A percentile compares a stretch with the other conserved stretches of the same genome.
phyloP scores from a whole-genome alignment of 1,284 basidiomycete genomes.

The Phylloboletellus chloephorus region DNA sequence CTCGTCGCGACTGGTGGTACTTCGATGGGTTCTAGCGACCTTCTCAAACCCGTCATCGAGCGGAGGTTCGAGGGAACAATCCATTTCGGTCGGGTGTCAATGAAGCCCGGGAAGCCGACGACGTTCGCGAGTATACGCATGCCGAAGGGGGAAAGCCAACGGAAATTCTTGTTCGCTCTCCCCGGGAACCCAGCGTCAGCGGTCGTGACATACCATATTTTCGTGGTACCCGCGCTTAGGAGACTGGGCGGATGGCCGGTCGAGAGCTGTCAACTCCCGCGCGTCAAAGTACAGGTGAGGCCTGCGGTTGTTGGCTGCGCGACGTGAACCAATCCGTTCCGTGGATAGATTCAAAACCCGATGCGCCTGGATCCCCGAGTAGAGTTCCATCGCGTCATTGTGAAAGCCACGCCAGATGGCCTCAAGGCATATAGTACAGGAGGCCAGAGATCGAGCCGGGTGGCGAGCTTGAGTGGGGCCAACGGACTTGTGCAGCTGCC shows the following conservation, averaged over 20 bases:
- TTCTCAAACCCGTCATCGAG: slow-evolving; percentile 86
- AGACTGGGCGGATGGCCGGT: slow-evolving; percentile 64
- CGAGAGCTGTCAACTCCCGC: slow-evolving; percentile 54
- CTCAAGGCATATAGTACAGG: slow-evolving; percentile 75
- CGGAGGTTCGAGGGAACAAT: slow-evolving; percentile 66
- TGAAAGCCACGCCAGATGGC: slow-evolving; percentile 42
- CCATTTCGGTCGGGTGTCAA: slow-evolving; percentile 72
- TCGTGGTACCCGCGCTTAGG: slow-evolving; percentile 77
- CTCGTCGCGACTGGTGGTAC: slow-evolving; percentile 85
- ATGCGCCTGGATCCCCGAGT: slow-evolving; percentile 70
- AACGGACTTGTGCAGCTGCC: slow-evolving; percentile 76
- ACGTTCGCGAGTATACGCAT: slow-evolving; percentile 76
- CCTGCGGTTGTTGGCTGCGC: not conserved
- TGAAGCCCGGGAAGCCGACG: slow-evolving; percentile 79
- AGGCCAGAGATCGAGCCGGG: slow-evolving; percentile 77
- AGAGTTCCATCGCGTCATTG: slow-evolving; percentile 76
- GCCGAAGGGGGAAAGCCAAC: slow-evolving; percentile 21
- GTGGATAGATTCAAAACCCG: slow-evolving; percentile 45
- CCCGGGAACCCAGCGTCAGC: slow-evolving; percentile 88
- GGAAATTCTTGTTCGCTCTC: slow-evolving; percentile 72
- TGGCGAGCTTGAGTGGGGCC: slow-evolving; percentile 70
- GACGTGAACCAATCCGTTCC: not conserved
- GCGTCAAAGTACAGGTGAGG: slow-evolving; percentile 58
- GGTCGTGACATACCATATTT: slow-evolving; percentile 82
- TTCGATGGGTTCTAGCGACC: slow-evolving; percentile 83